These are phyloP conservation scores for Coriolopsis trogii DNA, from an alignment of 1,284 basidiomycete species.

Conservation along the genomic window DNA sequence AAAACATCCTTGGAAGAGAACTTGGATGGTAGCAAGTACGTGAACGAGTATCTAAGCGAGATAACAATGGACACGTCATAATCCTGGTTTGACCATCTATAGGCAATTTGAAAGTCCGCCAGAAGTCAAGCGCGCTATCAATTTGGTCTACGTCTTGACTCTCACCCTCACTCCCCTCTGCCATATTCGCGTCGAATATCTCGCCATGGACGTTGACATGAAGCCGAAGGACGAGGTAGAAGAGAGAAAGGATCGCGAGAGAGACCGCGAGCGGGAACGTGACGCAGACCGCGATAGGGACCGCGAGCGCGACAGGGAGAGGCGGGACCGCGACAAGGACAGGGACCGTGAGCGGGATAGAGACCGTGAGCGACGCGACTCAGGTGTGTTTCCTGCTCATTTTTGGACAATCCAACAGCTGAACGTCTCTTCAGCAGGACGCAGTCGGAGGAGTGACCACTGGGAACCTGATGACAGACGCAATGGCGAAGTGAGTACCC, in stretches of 20 bases:
- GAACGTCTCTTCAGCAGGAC: conserved; percentile 28
- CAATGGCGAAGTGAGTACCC: conserved; percentile 57
- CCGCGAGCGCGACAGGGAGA: conserved; percentile 40
- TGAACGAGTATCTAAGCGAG: no score
- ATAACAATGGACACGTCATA: no score
- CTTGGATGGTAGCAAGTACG: no score
- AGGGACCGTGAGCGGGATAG: conserved; percentile 40
- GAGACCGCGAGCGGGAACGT: conserved; percentile 43
- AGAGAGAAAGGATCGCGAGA: conserved; percentile 46
- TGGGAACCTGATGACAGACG: conserved; percentile 79
- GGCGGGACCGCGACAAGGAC: conserved; percentile 40
- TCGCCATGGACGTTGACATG: conserved; percentile 77
- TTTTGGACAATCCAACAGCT: neutral
- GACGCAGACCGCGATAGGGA: conserved; percentile 50
- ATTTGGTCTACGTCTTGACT: no score
- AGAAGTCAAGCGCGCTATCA: conserved; percentile 6
- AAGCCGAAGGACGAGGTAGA: conserved; percentile 72
- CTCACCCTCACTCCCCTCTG: neutral
- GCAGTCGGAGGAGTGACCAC: conserved; percentile 63
- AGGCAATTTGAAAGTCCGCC: conserved; percentile 9
- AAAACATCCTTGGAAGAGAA: no score
- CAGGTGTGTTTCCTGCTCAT: conserved; percentile 44
- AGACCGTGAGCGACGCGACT: conserved; percentile 49
- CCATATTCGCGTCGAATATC: neutral
- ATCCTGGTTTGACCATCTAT: no score